Base-by-base conservation (phyloP, 257 asterid species). In the Cinchona pubescens region DNA sequence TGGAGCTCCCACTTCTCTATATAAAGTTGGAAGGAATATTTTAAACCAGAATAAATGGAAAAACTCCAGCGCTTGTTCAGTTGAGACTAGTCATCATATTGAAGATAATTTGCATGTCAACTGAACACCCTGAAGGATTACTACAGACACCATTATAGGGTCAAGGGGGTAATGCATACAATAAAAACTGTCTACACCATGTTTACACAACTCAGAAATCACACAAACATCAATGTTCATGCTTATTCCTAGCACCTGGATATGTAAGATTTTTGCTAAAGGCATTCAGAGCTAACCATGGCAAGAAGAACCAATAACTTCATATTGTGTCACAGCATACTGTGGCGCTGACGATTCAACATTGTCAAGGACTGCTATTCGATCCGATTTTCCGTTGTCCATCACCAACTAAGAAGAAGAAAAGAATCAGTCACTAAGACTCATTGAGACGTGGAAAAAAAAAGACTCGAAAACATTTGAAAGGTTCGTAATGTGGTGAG, bases 321-420 rank as follows among this genome's bases (percentile, higher is more conserved):
- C 88, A 80, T 94, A 94, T 67, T 86, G 89, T 55, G 97, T 92
- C 82, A 87, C 85, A 32, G 97, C 96, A 86, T 80, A 86, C 78
- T 89, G 97, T n/a, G 94, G 90, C 69, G 89, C 74, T 69, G 77
- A 69, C 23, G 83, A 82, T 76, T 78, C 80, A 76, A 59, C 75
- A 74, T 87, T 81, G 78, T 87, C 89, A 64, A 86, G 80, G 14
- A 89, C 87, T 42, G 95, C 90, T 42, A 94, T 89, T 73, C 94
- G 87, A 77, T 94, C 97, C 66, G 95, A 92, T 88, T 85, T 92
- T 32, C 97, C 96, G 29, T 84, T 79, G 72, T 89, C 97, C 78
- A 94, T 75, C 76, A 89, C 89, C 87, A 92, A 88, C 99, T 94
- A 82, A 51, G 59, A 62, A 21, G 49, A 65, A 23, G 69, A 51